Conservation (phyloP, 106 monocot species). For the Acanthochlamys bracteata region DNA sequence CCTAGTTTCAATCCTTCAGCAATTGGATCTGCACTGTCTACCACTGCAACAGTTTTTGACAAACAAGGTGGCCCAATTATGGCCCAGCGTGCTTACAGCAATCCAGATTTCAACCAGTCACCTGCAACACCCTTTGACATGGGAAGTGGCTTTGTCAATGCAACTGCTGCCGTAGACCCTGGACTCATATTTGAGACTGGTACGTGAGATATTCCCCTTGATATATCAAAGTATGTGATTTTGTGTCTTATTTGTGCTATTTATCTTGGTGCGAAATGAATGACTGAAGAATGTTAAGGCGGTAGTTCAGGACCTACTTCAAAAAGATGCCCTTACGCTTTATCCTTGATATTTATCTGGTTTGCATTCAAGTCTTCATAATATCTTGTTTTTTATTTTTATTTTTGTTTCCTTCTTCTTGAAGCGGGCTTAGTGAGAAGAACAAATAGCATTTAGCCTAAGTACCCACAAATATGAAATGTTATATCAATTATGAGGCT, state of each 20-base stretch:
- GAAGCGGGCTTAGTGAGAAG: too few species aligned
- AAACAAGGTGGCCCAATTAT: slow-evolving; percentile 81
- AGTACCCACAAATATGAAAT: too few species aligned
- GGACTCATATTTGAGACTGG: slow-evolving; percentile 81
- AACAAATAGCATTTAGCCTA: too few species aligned
- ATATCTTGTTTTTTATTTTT: too few species aligned
- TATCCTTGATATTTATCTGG: too few species aligned
- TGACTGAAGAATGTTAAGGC: too few species aligned
- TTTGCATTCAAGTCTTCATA: too few species aligned
- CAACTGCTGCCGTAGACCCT: slow-evolving; percentile 81
- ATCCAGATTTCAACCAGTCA: slow-evolving; percentile 55
- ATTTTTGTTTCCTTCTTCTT: too few species aligned
- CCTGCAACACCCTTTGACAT: slow-evolving; percentile 98
- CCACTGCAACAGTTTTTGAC: slow-evolving; percentile 59
- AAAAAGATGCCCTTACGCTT: too few species aligned
- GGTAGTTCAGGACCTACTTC: too few species aligned
- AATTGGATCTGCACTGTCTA: slow-evolving; percentile 78
- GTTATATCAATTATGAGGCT: too few species aligned
- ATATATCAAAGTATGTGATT: neutral
- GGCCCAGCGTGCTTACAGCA: slow-evolving; percentile 66
- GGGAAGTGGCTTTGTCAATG: slow-evolving; percentile 95
- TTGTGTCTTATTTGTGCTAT: neutral
- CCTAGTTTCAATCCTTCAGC: slow-evolving; percentile 80
- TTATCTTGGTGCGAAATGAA: too few species aligned
- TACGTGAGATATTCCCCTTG: slow-evolving; percentile 18